Conservation (phyloP, 2,329 filamentous ascomycete species). For the Hirsutella minnesotensis region DNA sequence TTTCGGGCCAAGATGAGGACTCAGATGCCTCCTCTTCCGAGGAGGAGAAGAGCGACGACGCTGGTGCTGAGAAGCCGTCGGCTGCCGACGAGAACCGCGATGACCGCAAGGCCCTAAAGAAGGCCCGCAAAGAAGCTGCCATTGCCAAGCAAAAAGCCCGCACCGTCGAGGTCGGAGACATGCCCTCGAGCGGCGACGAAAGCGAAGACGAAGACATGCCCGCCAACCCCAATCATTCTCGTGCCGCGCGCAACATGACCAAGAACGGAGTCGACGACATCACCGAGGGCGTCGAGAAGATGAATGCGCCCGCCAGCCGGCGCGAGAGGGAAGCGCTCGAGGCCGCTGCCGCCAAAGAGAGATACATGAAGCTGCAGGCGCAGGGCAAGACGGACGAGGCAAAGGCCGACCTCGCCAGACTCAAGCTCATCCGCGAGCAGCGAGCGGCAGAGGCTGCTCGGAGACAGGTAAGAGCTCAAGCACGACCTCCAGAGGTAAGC, state of each 20-base stretch:
- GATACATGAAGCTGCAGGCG: conserved; percentile 83
- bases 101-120: conserved; percentile 75
- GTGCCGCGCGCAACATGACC: conserved; percentile 53
- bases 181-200: conserved; percentile 62
- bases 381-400: conserved; percentile 96
- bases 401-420: conserved; percentile 72
- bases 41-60: conserved; percentile 37
- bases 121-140: conserved; percentile 83
- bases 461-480: conserved; percentile 54
- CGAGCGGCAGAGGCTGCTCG: conserved; percentile 72
- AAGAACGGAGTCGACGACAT: conserved; percentile 33
- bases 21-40: conserved; percentile 41
- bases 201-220: conserved; percentile 54
- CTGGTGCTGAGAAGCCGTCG: conserved; percentile 25
- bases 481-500: background rate
- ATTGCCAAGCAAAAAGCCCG: conserved; percentile 63
- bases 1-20: conserved; percentile 39
- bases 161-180: conserved; percentile 68
- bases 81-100: conserved; percentile 57
- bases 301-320: conserved; percentile 33
- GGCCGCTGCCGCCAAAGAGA: conserved; percentile 78
- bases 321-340: conserved; percentile 64
- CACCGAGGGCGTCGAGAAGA: conserved; percentile 43
- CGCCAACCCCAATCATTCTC: conserved; percentile 85
- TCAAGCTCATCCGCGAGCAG: conserved; percentile 74